Evolutionary conservation across 2,329 filamentous ascomycete species (phyloP), one percentile per base, ranked within the genome.

Genomic region (Fusarium proliferatum): DNA sequence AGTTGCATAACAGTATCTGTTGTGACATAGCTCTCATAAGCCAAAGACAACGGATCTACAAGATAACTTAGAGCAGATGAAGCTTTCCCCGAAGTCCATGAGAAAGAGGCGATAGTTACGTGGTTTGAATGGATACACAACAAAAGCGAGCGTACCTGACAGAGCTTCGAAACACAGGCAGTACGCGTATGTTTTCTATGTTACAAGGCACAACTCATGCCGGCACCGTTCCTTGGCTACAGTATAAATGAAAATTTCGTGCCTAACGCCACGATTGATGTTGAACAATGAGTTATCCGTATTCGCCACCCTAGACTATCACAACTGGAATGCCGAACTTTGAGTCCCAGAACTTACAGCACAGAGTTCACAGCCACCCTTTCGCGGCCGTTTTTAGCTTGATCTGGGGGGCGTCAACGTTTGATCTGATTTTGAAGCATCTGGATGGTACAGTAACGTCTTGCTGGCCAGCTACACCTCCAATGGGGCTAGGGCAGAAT

Each of bases 231-330:
- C 51, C 28, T 38, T n/a, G 28, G 12, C 46, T 12, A 17, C 28
- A 39, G 23, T 38, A 21, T n/a, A 41, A n/a, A 12, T 36, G 9
- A 46, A 21, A 36, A 42, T 26, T 28, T 33, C 12, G 33, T 58
- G 16, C 19, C 42, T 28, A 49, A 59, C 42, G 65, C 65, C 55
- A 70, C 56, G n/a, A 39, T 7, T 39, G 19, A 36, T 38, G 60
- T 60, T 70, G 9, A 33, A 28, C 39, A 49, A 70, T 59, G 30
- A 38, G 21, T 38, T 61, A 70, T 52, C n/a, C n/a, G 26, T 26
- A 49, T 23, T 67, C 23, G 66, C 61, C 71, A 64, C 66, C 15
- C 5, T 42, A 42, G 36, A 51, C 36, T 30, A 41, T 64, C 51
- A n/a, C 36, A 13, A 11, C 45, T 58, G 23, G 64, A 58, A 72